Evolutionary conservation across 371 early-diverging fungal species (phyloP).

Genomic region (Mortierella sp.): DNA sequence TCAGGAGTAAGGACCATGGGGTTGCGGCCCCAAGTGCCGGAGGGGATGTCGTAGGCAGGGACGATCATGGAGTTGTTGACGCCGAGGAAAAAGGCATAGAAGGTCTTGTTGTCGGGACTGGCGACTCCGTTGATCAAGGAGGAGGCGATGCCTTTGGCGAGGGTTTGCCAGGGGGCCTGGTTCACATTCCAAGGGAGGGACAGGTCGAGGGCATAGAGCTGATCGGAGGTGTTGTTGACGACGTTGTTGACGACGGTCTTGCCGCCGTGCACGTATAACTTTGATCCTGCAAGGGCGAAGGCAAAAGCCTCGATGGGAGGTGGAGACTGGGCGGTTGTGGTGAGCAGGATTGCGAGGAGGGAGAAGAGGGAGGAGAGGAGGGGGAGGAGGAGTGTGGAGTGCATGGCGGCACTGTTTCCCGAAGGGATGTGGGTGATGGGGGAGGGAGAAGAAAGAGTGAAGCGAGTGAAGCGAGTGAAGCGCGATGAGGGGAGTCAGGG

Average conservation of each 20-base stretch:
- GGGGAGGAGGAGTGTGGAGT: neutral
- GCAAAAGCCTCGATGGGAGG: conserved; percentile 18
- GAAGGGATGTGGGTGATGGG: too few relatives aligned
- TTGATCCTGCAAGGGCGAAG: conserved; percentile 24
- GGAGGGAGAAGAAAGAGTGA: too few relatives aligned
- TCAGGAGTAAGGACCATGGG: neutral
- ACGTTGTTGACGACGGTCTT: neutral
- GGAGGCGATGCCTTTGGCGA: neutral
- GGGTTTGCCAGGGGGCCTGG: conserved; percentile 19
- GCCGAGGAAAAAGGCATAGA: conserved; percentile 8
- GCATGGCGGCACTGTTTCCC: too few relatives aligned
- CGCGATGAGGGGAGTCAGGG: too few relatives aligned
- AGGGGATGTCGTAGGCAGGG: conserved; percentile 3
- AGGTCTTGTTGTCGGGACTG: conserved; percentile 20
- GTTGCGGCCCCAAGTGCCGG: conserved; percentile 10
- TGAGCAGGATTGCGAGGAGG: neutral
- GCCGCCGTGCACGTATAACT: conserved; percentile 31
- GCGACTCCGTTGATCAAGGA: conserved; percentile 16
- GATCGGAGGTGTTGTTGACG: neutral
- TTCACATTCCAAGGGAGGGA: conserved; percentile 19
- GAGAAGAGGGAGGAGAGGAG: conserved; percentile 1
- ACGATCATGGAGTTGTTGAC: conserved; percentile 8
- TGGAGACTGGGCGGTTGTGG: conserved; percentile 14
- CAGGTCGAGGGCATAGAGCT: conserved; percentile 33
- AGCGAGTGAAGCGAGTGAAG: too few relatives aligned